Percentiles rank a stretch among this genome's conserved stretches.
Evolutionary conservation across 2,329 filamentous ascomycete genomes (phyloP).

Genomic region (Rhynchosporium secalis): DNA sequence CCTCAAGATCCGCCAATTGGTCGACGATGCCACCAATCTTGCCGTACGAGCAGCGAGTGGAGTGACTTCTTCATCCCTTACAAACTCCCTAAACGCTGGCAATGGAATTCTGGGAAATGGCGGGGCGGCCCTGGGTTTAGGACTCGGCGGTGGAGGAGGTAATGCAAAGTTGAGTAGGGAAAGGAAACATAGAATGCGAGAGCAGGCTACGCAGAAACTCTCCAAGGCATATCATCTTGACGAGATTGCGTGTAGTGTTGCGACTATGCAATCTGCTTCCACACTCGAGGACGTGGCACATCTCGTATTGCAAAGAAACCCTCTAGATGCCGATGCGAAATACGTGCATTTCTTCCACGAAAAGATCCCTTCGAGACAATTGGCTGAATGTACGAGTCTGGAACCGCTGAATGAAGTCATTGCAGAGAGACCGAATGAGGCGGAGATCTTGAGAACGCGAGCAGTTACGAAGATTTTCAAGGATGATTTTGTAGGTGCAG

Average conservation of each 20-base stretch:
- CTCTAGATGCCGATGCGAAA: conserved; percentile 70
- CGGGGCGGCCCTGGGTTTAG: conserved; percentile 56
- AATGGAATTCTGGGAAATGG: conserved; percentile 51
- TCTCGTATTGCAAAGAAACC: conserved; percentile 69
- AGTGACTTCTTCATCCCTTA: conserved; percentile 63
- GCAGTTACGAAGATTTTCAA: conserved; percentile 76
- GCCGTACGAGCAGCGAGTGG: conserved; percentile 76
- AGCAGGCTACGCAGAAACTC: conserved; percentile 77
- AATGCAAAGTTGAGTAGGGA: conserved; percentile 71
- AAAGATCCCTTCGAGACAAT: conserved; percentile 75
- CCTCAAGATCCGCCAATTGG: conserved; percentile 75
- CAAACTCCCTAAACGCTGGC: conserved; percentile 52
- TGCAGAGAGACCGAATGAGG: conserved; percentile 60
- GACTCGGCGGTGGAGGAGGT: conserved; percentile 55
- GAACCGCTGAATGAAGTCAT: conserved; percentile 68
- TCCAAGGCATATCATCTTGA: conserved; percentile 76
- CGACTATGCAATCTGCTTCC: conserved; percentile 78
- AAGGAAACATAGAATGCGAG: conserved; percentile 75
- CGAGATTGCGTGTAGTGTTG: conserved; percentile 80
- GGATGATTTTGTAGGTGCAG: conserved; percentile 69
- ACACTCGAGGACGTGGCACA: conserved; percentile 75
- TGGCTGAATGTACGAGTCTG: conserved; percentile 71
- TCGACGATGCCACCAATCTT: conserved; percentile 78
- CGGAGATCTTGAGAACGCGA: conserved; percentile 68
- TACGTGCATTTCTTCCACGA: conserved; percentile 95